A percentile compares a stretch with the other conserved stretches of the same genome.
Conservation (phyloP, 2,329 filamentous ascomycete species). For the Cryphonectria naterciae region DNA sequence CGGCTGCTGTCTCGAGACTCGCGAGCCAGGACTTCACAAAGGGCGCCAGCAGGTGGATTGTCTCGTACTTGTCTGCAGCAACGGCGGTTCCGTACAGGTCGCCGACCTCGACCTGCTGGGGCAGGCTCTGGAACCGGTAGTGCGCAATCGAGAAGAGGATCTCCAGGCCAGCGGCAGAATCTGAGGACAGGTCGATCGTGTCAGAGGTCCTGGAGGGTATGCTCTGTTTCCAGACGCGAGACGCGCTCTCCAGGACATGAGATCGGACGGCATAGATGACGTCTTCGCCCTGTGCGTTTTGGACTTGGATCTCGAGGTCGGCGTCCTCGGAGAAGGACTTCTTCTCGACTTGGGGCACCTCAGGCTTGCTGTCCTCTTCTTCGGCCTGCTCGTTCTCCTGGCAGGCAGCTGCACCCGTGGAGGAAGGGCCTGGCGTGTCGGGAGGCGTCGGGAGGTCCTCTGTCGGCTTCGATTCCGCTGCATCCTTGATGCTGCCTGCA, state of each 20-base stretch:
- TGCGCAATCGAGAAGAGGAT: constrained; percentile 34
- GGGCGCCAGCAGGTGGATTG: constrained; percentile 31
- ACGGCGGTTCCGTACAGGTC: constrained; percentile 32
- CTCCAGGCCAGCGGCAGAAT: constrained; percentile 31
- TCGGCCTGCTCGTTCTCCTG: constrained; percentile 3
- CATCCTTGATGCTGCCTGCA: background rate
- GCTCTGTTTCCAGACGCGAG: constrained; percentile 27
- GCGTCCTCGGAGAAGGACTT: constrained; percentile 32
- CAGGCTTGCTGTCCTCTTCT: constrained; percentile 3
- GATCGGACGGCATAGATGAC: constrained; percentile 30
- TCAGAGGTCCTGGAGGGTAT: constrained; percentile 13
- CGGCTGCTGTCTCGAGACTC: constrained; percentile 12
- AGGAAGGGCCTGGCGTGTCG: constrained; percentile 24
- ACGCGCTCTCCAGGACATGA: constrained; percentile 29
- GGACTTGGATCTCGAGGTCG: constrained; percentile 31
- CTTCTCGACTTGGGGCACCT: constrained; percentile 6
- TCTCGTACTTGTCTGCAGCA: constrained; percentile 32
- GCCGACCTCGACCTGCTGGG: constrained; percentile 21
- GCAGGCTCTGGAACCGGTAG: constrained; percentile 34
- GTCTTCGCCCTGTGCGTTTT: constrained; percentile 12
- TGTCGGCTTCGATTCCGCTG: background rate
- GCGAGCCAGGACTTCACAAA: constrained; percentile 32
- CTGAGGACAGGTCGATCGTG: constrained; percentile 10
- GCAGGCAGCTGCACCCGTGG: background rate
- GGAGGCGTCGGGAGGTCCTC: constrained; percentile 27